These are phyloP conservation scores for Scheffersomyces insectosa DNA, from an alignment of 1,139 yeast species.

Conservation along the genomic window DNA sequence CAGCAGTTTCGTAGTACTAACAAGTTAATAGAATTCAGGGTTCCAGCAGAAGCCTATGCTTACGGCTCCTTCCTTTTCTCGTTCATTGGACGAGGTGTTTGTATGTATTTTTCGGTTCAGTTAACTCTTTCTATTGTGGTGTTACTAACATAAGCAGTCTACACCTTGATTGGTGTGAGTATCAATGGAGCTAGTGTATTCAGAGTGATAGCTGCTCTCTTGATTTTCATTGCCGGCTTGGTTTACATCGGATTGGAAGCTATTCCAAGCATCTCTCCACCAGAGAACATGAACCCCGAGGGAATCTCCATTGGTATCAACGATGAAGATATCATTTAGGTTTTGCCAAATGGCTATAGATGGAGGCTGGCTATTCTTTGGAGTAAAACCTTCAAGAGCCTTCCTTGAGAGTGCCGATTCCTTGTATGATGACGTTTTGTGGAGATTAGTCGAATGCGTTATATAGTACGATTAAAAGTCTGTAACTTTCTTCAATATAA, in stretches of 20 bases:
- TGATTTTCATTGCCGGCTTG: constrained; percentile 60
- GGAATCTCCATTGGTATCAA: constrained; percentile 47
- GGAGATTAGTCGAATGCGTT: too few species aligned
- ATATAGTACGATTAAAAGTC: too few species aligned
- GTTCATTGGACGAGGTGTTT: constrained; percentile 79
- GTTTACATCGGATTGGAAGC: constrained; percentile 64
- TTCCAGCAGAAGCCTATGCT: constrained; percentile 65
- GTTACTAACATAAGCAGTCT: constrained; percentile 41
- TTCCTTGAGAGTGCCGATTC: too few species aligned
- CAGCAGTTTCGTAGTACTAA: background rate
- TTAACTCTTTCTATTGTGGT: constrained; percentile 1
- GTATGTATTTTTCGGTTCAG: constrained; percentile 33
- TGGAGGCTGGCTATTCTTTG: constrained; percentile 42
- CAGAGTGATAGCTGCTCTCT: constrained; percentile 53
- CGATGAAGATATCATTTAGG: constrained; percentile 43
- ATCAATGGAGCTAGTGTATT: constrained; percentile 60
- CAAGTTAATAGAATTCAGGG: constrained; percentile 50
- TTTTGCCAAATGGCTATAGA: background rate
- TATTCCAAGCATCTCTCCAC: constrained; percentile 68
- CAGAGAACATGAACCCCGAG: constrained; percentile 68
- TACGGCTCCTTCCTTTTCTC: constrained; percentile 83
- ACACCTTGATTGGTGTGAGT: constrained; percentile 65
- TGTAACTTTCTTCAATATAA: too few species aligned
- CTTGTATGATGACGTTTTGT: too few species aligned
- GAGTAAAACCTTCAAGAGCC: constrained; percentile 33